phyloP scores from a whole-genome alignment of 2,329 filamentous ascomycete species.

The Ceratocystis eucalypticola region DNA sequence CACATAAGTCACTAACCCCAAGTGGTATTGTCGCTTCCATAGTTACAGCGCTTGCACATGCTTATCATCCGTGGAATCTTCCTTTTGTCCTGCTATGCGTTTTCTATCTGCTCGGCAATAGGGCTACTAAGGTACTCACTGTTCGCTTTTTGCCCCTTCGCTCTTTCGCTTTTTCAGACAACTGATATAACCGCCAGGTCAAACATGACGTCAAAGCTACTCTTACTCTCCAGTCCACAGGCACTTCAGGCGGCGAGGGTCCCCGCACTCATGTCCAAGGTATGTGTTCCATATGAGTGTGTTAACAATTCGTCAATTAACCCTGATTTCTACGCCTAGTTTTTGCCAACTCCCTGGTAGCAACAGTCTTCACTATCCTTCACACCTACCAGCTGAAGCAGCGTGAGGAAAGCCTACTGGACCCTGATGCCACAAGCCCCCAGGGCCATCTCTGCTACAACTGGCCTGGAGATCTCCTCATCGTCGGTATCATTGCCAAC shows the following conservation, averaged over 20 bases:
- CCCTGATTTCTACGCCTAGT: conserved; percentile 34
- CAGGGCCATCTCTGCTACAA: conserved; percentile 40
- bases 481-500: conserved; percentile 58
- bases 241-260: conserved; percentile 63
- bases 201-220: conserved; percentile 77
- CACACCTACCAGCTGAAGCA: conserved; percentile 46
- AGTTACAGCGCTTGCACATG: conserved; percentile 65
- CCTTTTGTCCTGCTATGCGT: conserved; percentile 71
- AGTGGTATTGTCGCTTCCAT: conserved; percentile 58
- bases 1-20: conserved; percentile 64
- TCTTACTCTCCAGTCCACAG: conserved; percentile 65
- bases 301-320: background rate
- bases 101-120: conserved; percentile 77
- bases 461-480: conserved; percentile 48
- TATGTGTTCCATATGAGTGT: conserved; percentile 21
- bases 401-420: conserved; percentile 32
- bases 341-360: conserved; percentile 72
- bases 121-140: conserved; percentile 58
- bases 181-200: conserved; percentile 37
- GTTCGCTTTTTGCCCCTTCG: background rate
- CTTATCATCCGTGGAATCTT: conserved; percentile 84
- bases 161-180: conserved; percentile 19
- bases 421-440: conserved; percentile 25
- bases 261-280: conserved; percentile 73
- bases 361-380: conserved; percentile 48